phyloP scores from a whole-genome alignment of 1,284 basidiomycete genomes.

The Thelephora terrestris region DNA sequence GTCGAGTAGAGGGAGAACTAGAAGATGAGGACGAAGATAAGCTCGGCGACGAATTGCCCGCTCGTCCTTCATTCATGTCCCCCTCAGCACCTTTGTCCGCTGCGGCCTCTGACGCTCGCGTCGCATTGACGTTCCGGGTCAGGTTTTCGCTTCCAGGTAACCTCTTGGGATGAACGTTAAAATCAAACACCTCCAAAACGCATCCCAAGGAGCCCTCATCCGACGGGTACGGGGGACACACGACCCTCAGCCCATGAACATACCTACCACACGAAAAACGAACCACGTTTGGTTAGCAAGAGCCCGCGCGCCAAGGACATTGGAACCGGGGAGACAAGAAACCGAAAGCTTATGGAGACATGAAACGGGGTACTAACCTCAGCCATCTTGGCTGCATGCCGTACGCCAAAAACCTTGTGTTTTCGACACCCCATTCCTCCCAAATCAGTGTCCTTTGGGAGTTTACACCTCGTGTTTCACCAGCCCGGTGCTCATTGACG shows the following conservation, averaged over 20 bases:
- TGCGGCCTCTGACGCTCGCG: neutral
- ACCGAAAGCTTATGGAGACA: conserved; percentile 28
- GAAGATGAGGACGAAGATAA: too few species aligned
- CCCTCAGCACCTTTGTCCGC: neutral
- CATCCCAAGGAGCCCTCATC: conserved; percentile 6
- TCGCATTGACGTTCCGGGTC: neutral
- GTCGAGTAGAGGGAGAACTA: too few species aligned
- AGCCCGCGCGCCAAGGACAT: conserved; percentile 1
- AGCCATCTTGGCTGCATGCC: conserved; percentile 17
- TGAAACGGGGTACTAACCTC: conserved; percentile 5
- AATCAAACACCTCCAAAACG: conserved; percentile 27
- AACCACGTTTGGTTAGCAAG: neutral
- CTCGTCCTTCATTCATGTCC: neutral
- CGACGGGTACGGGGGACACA: conserved; percentile 17
- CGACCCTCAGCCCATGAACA: conserved; percentile 34
- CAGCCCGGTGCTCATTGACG: conserved; percentile 8
- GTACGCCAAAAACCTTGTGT: conserved; percentile 29
- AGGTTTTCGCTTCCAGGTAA: conserved; percentile 9
- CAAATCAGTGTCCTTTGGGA: conserved; percentile 22
- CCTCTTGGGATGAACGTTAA: conserved; percentile 23
- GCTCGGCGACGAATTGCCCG: too few species aligned
- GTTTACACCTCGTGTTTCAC: neutral
- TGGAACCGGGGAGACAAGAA: conserved; percentile 18
- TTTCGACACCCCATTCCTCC: conserved; percentile 35
- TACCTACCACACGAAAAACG: conserved; percentile 22